Percentiles rank a stretch among this genome's conserved stretches.
These are phyloP conservation scores for Brasenia schreberi DNA, from an alignment of 164 flowering plant species.

Conservation along the genomic window DNA sequence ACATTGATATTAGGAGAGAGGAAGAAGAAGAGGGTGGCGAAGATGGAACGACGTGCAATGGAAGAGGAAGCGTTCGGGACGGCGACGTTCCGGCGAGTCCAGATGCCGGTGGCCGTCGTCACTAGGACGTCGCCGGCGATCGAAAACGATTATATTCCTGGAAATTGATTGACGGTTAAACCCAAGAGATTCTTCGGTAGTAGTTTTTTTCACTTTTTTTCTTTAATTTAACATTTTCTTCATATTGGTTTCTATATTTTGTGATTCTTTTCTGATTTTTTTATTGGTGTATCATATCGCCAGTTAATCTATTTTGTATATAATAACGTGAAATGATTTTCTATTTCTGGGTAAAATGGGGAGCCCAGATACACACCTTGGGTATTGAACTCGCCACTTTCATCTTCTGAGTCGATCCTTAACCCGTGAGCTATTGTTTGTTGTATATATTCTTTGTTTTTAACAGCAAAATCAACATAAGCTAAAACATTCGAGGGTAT, in stretches of 20 bases:
- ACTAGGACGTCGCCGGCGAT: slow-evolving; percentile 53
- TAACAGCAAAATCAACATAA: no score
- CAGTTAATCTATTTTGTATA: background rate
- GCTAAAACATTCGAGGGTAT: no score
- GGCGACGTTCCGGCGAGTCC: slow-evolving; percentile 85
- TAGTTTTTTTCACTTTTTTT: no score
- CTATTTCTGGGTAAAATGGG: no score
- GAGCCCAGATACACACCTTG: no score
- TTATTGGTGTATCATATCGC: background rate
- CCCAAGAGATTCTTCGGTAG: background rate
- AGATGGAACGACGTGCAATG: slow-evolving; percentile 75
- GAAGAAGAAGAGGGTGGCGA: slow-evolving; percentile 53
- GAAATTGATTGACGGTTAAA: background rate
- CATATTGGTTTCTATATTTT: no score
- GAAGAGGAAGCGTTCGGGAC: slow-evolving; percentile 92
- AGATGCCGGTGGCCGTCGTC: slow-evolving; percentile 49
- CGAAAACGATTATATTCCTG: slow-evolving; percentile 37
- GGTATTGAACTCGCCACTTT: no score
- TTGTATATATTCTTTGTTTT: no score
- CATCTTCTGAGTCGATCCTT: no score
- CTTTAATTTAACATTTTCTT: background rate
- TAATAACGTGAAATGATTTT: no score
- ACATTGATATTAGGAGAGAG: slow-evolving; percentile 65
- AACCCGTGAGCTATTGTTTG: no score
- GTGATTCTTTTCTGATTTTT: background rate